These are phyloP conservation scores for Pythium brachiatum DNA, from an alignment of 352 stramenopile species.

Conservation along the genomic window DNA sequence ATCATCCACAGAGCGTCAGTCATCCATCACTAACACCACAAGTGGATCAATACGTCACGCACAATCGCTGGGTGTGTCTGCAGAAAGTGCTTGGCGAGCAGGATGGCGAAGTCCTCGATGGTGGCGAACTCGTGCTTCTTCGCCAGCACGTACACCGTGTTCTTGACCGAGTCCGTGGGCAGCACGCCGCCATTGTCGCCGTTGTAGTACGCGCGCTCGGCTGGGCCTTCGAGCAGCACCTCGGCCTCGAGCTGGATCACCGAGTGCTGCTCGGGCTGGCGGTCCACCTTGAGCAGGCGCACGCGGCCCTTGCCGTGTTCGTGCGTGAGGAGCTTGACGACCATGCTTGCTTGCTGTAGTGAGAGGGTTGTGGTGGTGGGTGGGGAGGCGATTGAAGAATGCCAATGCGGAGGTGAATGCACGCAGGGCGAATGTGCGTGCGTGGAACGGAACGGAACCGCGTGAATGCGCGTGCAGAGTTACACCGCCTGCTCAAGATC, in stretches of 20 bases:
- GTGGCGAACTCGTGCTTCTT: constrained; percentile 87
- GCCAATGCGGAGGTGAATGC: constrained; percentile 3
- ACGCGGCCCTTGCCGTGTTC: constrained; percentile 88
- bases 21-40: not conserved
- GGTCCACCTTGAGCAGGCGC: constrained; percentile 83
- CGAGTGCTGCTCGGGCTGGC: constrained; percentile 67
- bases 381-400: constrained; percentile 31
- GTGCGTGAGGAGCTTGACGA: constrained; percentile 65
- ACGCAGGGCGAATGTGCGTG: no score
- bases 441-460: constrained; percentile 8
- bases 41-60: constrained; percentile 11
- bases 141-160: constrained; percentile 86
- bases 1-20: not conserved
- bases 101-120: constrained; percentile 86
- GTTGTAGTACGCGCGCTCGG: constrained; percentile 74
- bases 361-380: not conserved
- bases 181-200: constrained; percentile 85
- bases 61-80: constrained; percentile 74
- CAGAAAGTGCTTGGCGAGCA: constrained; percentile 88
- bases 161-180: constrained; percentile 90
- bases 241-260: constrained; percentile 82
- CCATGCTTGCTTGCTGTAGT: constrained; percentile 32
- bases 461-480: constrained; percentile 12
- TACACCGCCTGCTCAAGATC: constrained; percentile 16
- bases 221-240: constrained; percentile 79